Conservation (phyloP, 441 rosid species). For the Rhodomyrtus psidioides region DNA sequence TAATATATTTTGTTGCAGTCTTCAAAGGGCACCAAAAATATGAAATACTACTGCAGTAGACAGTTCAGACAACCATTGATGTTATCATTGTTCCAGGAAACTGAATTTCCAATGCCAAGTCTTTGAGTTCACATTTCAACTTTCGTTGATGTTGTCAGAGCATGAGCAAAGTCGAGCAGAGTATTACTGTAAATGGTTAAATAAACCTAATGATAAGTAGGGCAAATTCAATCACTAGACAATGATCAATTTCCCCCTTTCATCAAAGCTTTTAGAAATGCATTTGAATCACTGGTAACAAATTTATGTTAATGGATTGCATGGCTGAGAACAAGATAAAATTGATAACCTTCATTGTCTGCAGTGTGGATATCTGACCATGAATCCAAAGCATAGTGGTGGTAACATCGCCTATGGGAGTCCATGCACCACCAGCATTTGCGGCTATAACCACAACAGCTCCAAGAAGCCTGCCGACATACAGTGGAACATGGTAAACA, state of each 20-base stretch:
- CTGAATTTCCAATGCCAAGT: not conserved
- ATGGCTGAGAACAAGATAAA: not conserved
- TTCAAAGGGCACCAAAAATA: not conserved
- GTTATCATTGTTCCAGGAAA: not conserved
- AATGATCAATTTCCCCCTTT: too few species aligned
- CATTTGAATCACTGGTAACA: not conserved
- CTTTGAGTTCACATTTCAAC: not conserved
- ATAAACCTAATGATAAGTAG: not conserved
- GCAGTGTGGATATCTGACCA: slow-evolving; percentile 77
- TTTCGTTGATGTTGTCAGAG: not conserved
- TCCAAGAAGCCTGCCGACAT: slow-evolving; percentile 67
- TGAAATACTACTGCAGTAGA: not conserved
- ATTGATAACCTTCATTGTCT: slow-evolving; percentile 66
- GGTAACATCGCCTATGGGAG: slow-evolving; percentile 97
- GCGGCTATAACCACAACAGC: slow-evolving; percentile 94
- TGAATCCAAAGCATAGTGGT: slow-evolving; percentile 99
- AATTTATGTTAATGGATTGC: not conserved
- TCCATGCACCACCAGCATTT: slow-evolving; percentile 97
- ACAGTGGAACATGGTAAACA: not conserved
- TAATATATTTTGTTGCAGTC: not conserved
- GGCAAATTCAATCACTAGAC: not conserved
- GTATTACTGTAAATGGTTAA: not conserved
- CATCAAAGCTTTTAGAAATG: not conserved
- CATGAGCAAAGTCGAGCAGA: not conserved
- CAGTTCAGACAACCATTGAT: not conserved